Conservation (phyloP, 1,139 yeast species). For the Yamadazyma spencermartinsiae region DNA sequence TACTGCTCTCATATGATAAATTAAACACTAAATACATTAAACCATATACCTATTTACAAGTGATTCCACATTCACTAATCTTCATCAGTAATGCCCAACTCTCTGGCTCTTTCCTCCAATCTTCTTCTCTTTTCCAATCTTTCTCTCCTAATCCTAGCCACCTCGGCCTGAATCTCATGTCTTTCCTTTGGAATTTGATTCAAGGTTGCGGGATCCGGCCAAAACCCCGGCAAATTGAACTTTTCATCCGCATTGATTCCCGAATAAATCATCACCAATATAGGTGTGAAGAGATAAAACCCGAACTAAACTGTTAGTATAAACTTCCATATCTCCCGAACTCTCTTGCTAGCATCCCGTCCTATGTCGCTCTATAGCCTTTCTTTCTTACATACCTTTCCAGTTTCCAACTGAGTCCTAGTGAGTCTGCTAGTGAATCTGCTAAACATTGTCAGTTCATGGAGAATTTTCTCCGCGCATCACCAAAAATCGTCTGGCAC, state of each 20-base stretch:
- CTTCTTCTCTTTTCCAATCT: conserved; percentile 70
- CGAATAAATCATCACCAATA: conserved; percentile 85
- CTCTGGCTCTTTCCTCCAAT: conserved; percentile 70
- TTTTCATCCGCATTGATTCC: conserved; percentile 88
- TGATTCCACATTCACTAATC: conserved; percentile 14
- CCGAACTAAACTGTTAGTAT: conserved; percentile 59
- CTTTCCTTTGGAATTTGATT: conserved; percentile 92
- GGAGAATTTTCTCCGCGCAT: conserved; percentile 3
- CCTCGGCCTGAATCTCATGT: conserved; percentile 86
- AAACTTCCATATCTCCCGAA: no score
- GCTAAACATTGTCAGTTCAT: conserved; percentile 14
- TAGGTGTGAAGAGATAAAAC: conserved; percentile 82
- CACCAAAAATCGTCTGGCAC: no score
- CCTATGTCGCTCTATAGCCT: no score
- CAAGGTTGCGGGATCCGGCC: conserved; percentile 95
- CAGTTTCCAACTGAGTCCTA: conserved; percentile 68
- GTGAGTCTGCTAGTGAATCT: conserved; percentile 39
- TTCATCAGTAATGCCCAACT: conserved; percentile 57
- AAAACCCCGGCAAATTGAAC: conserved; percentile 90
- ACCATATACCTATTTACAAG: conserved; percentile 1
- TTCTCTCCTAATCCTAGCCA: conserved; percentile 80
- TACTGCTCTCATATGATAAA: no score
- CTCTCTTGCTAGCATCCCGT: no score
- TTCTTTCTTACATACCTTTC: conserved; percentile 48
- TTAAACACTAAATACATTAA: conserved; percentile 1